Percentiles rank a stretch among this genome's conserved stretches.
phyloP scores from a whole-genome alignment of 1,139 yeast species.

The Hyphopichia buzzinii region DNA sequence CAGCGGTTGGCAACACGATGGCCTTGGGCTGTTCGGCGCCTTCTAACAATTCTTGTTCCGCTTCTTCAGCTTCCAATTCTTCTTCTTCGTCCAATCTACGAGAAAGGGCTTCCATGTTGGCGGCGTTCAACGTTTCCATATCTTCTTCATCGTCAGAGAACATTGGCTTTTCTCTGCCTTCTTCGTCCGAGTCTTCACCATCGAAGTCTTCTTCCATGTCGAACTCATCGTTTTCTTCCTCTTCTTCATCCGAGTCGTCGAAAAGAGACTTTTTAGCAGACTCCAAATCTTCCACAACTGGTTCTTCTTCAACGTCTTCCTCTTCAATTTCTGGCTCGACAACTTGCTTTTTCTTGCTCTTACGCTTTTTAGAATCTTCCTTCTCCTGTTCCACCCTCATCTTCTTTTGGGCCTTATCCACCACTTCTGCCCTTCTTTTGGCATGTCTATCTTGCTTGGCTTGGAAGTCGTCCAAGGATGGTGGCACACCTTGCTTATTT shows the following conservation, averaged over 20 bases:
- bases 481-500: conserved; percentile 90
- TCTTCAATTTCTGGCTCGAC: conserved; percentile 26
- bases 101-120: conserved; percentile 83
- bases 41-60: conserved; percentile 69
- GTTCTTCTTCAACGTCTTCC: conserved; percentile 48
- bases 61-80: conserved; percentile 71
- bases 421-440: conserved; percentile 30
- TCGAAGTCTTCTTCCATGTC: conserved; percentile 52
- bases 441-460: conserved; percentile 51
- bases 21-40: conserved; percentile 71
- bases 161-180: conserved; percentile 64
- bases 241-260: conserved; percentile 68
- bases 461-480: conserved; percentile 78
- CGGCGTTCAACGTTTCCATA: conserved; percentile 74
- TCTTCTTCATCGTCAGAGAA: conserved; percentile 83
- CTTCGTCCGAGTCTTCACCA: conserved; percentile 55
- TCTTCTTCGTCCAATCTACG: conserved; percentile 69
- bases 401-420: conserved; percentile 16
- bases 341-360: conserved; percentile 17
- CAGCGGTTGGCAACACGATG: conserved; percentile 60
- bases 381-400: conserved; percentile 1
- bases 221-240: conserved; percentile 53
- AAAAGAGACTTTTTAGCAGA: conserved; percentile 72
- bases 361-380: conserved; percentile 20
- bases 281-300: conserved; percentile 63